Evolutionary conservation across 352 stramenopile species (phyloP).

Genomic region (Pythium folliculosum): DNA sequence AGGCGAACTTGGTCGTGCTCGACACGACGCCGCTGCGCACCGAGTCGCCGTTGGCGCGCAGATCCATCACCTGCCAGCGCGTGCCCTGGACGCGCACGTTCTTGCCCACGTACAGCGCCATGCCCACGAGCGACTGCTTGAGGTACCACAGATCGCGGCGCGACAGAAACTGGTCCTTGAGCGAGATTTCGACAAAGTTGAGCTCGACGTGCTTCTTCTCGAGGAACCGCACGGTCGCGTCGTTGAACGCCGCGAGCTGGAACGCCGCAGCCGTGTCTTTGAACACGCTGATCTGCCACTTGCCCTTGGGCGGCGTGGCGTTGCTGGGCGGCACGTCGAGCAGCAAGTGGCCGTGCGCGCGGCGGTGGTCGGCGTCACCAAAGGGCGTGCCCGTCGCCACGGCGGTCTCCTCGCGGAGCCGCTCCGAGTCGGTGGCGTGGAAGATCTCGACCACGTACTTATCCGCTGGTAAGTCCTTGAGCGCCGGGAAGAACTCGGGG

Average conservation of each 20-base stretch:
- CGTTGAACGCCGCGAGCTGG: constrained; percentile 71
- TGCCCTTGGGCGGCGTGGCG: constrained; percentile 66
- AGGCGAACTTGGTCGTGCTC: constrained; percentile 96
- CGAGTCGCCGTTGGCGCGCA: constrained; percentile 77
- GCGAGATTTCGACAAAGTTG: constrained; percentile 89
- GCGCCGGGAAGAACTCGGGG: constrained; percentile 75
- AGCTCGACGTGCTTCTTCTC: constrained; percentile 74
- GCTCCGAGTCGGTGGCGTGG: constrained; percentile 44
- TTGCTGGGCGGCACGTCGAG: constrained; percentile 75
- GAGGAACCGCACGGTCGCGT: constrained; percentile 83
- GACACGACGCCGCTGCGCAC: constrained; percentile 94
- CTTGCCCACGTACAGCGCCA: constrained; percentile 77
- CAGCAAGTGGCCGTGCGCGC: constrained; percentile 67
- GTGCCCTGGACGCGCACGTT: constrained; percentile 73
- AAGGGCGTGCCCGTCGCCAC: constrained; percentile 27
- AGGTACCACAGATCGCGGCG: constrained; percentile 91
- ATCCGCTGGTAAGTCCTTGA: constrained; percentile 63
- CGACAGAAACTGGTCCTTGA: constrained; percentile 93
- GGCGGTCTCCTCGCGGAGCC: constrained; percentile 33
- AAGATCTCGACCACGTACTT: constrained; percentile 86
- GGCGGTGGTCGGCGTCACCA: constrained; percentile 15
- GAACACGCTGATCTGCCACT: constrained; percentile 81
- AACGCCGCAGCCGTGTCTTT: constrained; percentile 80
- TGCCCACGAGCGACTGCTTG: constrained; percentile 67
- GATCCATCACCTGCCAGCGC: constrained; percentile 89